These are phyloP conservation scores for Pseudogymnoascus sp. DNA, from an alignment of 2,329 filamentous ascomycete genomes.

Conservation along the genomic window DNA sequence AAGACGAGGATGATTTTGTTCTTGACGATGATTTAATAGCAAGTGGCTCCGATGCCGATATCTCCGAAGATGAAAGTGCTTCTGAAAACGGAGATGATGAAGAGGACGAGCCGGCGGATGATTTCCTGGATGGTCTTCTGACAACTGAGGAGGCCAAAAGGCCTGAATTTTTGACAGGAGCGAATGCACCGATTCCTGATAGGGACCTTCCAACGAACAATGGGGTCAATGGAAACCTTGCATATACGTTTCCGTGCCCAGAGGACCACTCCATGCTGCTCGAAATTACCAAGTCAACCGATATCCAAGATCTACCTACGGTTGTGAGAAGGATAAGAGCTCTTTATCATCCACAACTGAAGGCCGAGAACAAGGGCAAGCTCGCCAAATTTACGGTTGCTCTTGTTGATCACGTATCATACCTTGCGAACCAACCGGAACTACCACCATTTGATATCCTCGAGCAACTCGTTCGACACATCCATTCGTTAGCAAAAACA, in stretches of 20 bases:
- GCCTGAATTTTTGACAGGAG: constrained; percentile 40
- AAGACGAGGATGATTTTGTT: constrained; percentile 90
- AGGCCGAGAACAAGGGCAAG: constrained; percentile 76
- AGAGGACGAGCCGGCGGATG: constrained; percentile 49
- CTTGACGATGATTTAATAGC: constrained; percentile 85
- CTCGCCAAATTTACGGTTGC: constrained; percentile 59
- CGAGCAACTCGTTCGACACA: constrained; percentile 77
- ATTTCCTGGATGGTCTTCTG: constrained; percentile 64
- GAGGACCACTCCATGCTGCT: constrained; percentile 68
- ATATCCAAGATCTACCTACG: constrained; percentile 59
- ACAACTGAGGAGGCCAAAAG: constrained; percentile 49
- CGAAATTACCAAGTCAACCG: constrained; percentile 51
- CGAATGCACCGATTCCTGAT: constrained; percentile 37
- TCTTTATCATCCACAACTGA: constrained; percentile 83
- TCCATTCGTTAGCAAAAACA: constrained; percentile 85
- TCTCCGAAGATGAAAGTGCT: constrained; percentile 35
- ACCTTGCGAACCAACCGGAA: constrained; percentile 35
- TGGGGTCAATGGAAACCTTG: constrained; percentile 47
- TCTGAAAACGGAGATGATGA: constrained; percentile 34
- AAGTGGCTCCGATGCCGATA: constrained; percentile 54
- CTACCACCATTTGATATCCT: constrained; percentile 57
- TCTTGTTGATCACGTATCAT: constrained; percentile 55
- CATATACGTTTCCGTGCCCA: constrained; percentile 82
- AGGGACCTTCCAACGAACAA: constrained; percentile 30
- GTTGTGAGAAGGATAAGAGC: constrained; percentile 85